These are phyloP conservation scores for Apophysomyces sp. DNA, from an alignment of 371 early-diverging fungal species.

Conservation along the genomic window DNA sequence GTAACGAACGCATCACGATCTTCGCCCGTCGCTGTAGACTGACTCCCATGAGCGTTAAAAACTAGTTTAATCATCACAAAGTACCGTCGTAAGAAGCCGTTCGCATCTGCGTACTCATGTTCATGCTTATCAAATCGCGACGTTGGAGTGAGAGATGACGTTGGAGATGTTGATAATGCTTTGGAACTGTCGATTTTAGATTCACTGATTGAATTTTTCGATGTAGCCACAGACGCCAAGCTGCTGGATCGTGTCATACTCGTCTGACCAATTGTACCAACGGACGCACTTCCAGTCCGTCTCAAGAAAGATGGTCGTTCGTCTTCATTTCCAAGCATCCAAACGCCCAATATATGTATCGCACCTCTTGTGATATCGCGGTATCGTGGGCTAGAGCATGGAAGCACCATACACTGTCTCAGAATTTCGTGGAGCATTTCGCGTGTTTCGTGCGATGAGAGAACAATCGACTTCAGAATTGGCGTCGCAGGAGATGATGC, in stretches of 20 bases:
- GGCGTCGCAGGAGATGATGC: conserved; percentile 65
- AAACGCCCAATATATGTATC: conserved; percentile 70
- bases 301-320: conserved; percentile 68
- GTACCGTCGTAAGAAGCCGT: conserved; percentile 59
- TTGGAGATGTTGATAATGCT: not conserved
- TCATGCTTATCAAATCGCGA: conserved; percentile 10
- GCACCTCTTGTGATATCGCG: conserved; percentile 70
- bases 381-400: conserved; percentile 51
- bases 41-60: conserved; percentile 35
- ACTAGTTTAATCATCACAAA: conserved; percentile 54
- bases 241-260: conserved; percentile 37
- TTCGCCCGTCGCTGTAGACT: not conserved
- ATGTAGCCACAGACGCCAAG: conserved; percentile 26
- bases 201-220: not conserved
- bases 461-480: conserved; percentile 67
- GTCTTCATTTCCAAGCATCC: conserved; percentile 69
- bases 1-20: conserved; percentile 16
- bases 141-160: conserved; percentile 10
- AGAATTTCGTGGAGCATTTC: conserved; percentile 79
- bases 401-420: conserved; percentile 66
- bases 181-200: not conserved
- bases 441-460: conserved; percentile 63
- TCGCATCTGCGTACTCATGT: conserved; percentile 48
- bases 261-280: conserved; percentile 13
- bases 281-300: conserved; percentile 33